A percentile compares a stretch with the other conserved stretches of the same genome.
phyloP scores from a whole-genome alignment of 2,329 filamentous ascomycete genomes.

The Monilinia aucupariae region DNA sequence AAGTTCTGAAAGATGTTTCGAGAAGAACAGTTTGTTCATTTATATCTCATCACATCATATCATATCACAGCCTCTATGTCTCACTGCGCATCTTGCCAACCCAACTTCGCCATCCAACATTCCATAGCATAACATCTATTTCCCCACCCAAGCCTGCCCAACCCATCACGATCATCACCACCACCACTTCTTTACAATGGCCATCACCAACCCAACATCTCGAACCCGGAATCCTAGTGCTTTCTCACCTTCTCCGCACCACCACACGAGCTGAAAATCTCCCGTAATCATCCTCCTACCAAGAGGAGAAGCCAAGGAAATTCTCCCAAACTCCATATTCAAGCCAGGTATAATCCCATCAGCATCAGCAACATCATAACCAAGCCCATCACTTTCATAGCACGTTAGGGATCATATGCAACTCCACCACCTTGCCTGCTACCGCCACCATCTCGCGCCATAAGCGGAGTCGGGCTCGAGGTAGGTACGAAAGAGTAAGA shows the following conservation, averaged over 20 bases:
- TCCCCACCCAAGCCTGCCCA: too few species aligned
- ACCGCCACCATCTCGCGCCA: not conserved
- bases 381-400: not conserved
- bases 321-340: too few species aligned
- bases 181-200: not conserved
- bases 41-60: not conserved
- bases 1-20: not conserved
- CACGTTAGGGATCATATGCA: not conserved
- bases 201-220: not conserved
- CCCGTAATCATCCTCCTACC: not conserved
- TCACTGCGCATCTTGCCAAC: not conserved
- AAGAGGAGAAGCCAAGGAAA: not conserved
- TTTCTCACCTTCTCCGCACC: not conserved
- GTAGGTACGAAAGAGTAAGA: not conserved
- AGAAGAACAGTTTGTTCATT: slow-evolving; percentile 1
- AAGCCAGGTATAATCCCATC: not conserved
- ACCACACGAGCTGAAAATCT: not conserved
- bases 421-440: not conserved
- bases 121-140: not conserved
- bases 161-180: not conserved
- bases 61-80: not conserved
- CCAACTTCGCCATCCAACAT: not conserved
- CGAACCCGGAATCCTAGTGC: not conserved
- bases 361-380: not conserved
- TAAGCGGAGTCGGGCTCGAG: not conserved